These are phyloP conservation scores for Leptosphaerulina australis DNA, from an alignment of 2,329 filamentous ascomycete genomes.

Conservation along the genomic window DNA sequence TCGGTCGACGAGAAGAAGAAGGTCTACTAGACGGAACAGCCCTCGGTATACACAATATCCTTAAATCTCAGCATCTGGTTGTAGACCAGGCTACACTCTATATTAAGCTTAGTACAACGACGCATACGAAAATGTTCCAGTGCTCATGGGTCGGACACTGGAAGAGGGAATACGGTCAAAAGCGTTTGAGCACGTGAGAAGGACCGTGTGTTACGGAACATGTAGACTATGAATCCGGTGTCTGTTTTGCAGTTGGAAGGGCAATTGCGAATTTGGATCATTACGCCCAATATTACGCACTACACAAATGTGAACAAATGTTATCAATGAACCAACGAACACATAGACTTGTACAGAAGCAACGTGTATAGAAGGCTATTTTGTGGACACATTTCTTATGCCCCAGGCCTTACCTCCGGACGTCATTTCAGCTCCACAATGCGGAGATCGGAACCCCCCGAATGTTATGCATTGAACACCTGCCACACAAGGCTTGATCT, in stretches of 20 bases:
- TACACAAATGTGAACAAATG: neutral
- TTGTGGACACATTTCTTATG: constrained; percentile 15
- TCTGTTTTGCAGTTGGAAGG: constrained; percentile 34
- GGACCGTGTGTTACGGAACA: constrained; percentile 20
- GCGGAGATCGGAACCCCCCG: constrained; percentile 28
- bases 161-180: constrained; percentile 10
- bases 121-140: constrained; percentile 14
- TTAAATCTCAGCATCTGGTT: constrained; percentile 13
- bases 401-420: constrained; percentile 2
- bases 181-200: constrained; percentile 24
- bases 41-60: constrained; percentile 10
- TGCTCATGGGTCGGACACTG: constrained; percentile 2
- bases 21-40: constrained; percentile 72
- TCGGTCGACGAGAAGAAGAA: constrained; percentile 99
- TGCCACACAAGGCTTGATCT: constrained; percentile 25
- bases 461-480: constrained; percentile 14
- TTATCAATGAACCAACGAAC: neutral
- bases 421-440: constrained; percentile 22
- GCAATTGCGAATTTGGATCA: constrained; percentile 22
- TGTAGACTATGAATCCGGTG: constrained; percentile 41
- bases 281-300: constrained; percentile 5
- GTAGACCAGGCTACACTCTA: constrained; percentile 15
- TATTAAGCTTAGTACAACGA: constrained; percentile 21
- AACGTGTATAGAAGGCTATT: neutral
- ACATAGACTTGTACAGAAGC: neutral